Evolutionary conservation across 1,284 basidiomycete genomes (phyloP), one percentile per base, ranked within the genome.

Genomic region (Paramarasmius palmivorus): DNA sequence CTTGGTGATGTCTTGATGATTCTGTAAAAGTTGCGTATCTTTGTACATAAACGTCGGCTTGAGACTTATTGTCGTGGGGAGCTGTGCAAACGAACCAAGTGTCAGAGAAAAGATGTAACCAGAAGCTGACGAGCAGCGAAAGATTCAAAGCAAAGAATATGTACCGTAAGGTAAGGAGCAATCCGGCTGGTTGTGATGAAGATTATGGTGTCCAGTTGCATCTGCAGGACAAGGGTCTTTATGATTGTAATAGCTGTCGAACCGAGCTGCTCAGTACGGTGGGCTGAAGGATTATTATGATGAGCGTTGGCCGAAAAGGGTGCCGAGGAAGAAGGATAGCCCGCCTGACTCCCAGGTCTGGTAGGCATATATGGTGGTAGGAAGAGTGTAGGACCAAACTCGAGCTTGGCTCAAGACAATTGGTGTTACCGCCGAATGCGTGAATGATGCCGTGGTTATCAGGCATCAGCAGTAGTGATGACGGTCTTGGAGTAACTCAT

Each of bases 1-100:
- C 61, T 60, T 46, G 61, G 14, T 77, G 77, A 9, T 78, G 79
- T 3, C 78, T 80, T 37, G 90, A 66, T 2, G 87, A 90, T 64
- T 91, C 90, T 55, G 84, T 78, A 1, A 89, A 91, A 3, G 85
- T 88, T 0, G 78, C 73, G 63, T 86, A 83, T 45, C 82, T 82
- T 59, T 83, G 82, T 5, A 75, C 81, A 64, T 90, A 89, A 50
- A 84, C 78, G 65, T 90, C 88, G 44, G 79, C 78, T 59, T 91
- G 88, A 15, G 88, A 90, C 68, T 91, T 88, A 39, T 85, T 86
- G 68, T 92, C 90, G 66, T 81, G 83, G 66, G 81, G 71, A 73
- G 86, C 68, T 83, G 74, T 73, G n/a, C 56, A 59, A 54, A 57
- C 47, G 38, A 56, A n/a, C n/a, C n/a, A 56, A 38, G 61, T 64